Base-by-base conservation (phyloP, 331 rosid genomes). In the Dryas integrifolia region DNA sequence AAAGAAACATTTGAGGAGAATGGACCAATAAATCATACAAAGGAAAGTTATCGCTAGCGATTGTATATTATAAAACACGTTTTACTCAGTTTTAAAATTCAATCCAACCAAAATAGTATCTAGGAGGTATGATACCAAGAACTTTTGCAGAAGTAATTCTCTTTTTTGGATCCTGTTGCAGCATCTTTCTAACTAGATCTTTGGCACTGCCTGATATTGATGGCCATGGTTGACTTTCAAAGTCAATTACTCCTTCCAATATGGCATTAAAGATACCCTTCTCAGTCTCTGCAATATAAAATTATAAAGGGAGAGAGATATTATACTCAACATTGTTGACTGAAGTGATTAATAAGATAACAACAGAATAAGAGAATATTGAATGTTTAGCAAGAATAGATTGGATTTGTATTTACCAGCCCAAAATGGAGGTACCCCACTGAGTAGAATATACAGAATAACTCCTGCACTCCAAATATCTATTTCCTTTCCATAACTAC, bases 391-490 rank as follows among this genome's bases (percentile, higher is more conserved):
- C 7, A 61, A 77, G 38, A 70, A 58, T 59, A 12, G 5, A 26
- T 4, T 12, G 26, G 50, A 72, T 56, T 59, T 43, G 61, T 47
- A 44, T 77, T 81, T 82, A 92, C 98, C 97, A 18, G 92, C 98
- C 98, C 98, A 92, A 77, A 90, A 92, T 47, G 98, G 97, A 73
- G 98, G 97, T 12, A 88, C 98, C 35, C 98, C 98, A 76, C 98
- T 87, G 14, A 92, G 88, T 41, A 92, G 89, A 69, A 92, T 88
- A 75, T 90, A 92, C 85, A 92, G 82, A 53, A 92, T 92, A 47
- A 92, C 82, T 60, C 98, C 98, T 21, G 98, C 98, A 81, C 98
- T 92, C 98, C 97, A 92, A 72, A 90, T 82, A 82, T 92, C 98
- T 71, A 90, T 85, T 84, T 92, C 96, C 76, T 90, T 88, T 57